phyloP scores from a whole-genome alignment of 768 basidiomycete genomes.

The Russula griseocarnosa region DNA sequence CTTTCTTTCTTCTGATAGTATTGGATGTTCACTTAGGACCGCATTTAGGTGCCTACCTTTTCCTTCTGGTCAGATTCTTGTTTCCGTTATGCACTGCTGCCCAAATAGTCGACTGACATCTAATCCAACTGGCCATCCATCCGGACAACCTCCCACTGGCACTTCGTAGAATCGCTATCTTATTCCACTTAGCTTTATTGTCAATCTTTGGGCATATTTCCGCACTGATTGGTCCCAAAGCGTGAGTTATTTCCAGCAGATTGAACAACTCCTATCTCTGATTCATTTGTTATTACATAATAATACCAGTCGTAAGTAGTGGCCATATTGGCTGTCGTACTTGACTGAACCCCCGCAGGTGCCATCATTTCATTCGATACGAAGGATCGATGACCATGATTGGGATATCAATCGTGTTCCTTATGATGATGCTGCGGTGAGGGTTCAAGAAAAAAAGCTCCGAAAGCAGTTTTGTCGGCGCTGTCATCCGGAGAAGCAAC shows the following conservation, averaged over 20 bases:
- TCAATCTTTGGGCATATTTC: slow-evolving; percentile 44
- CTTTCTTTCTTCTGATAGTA: not conserved
- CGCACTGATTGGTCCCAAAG: slow-evolving; percentile 24
- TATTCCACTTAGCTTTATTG: slow-evolving; percentile 57
- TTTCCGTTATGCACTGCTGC: not conserved
- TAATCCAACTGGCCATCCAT: not conserved
- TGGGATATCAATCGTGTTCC: slow-evolving; percentile 47
- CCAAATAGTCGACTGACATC: not conserved
- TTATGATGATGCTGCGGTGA: slow-evolving; percentile 59
- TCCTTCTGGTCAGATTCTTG: slow-evolving; percentile 36
- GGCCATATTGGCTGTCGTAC: not conserved
- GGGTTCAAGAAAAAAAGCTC: slow-evolving; percentile 2
- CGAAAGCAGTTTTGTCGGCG: no score
- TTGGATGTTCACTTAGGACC: not conserved
- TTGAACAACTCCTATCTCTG: not conserved
- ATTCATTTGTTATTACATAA: not conserved
- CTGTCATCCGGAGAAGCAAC: not conserved
- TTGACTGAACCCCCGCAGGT: slow-evolving; percentile 3
- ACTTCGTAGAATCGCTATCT: slow-evolving; percentile 57
- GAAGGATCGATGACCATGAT: slow-evolving; percentile 47
- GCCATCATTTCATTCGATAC: slow-evolving; percentile 35
- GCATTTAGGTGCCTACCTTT: slow-evolving; percentile 36
- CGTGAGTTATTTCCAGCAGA: slow-evolving; percentile 17
- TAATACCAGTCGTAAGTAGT: slow-evolving; percentile 1
- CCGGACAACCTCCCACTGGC: not conserved